Evolutionary conservation across 306 rosid genomes (phyloP).

Genomic region (Betula pendula): DNA sequence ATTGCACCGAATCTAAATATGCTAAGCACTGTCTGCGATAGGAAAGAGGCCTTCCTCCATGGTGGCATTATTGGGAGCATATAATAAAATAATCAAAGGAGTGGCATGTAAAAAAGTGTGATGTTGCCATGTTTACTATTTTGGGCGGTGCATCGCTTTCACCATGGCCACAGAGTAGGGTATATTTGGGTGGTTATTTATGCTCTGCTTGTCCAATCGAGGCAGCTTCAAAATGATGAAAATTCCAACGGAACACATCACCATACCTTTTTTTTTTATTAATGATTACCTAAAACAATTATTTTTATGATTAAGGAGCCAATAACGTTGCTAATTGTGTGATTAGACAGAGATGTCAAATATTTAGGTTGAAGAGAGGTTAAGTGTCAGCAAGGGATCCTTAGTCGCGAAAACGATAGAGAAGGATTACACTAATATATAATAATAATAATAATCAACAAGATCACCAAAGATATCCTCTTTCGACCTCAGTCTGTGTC

Average conservation of each 20-base stretch:
- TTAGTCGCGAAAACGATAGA: no score
- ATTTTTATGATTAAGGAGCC: slow-evolving; percentile 16
- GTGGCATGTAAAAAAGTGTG: slow-evolving; percentile 48
- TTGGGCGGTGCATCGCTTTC: slow-evolving; percentile 70
- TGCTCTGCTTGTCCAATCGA: slow-evolving; percentile 59
- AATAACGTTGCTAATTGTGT: slow-evolving; percentile 23
- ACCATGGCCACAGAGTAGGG: slow-evolving; percentile 35
- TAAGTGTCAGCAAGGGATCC: slow-evolving; percentile 24
- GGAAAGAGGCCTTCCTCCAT: slow-evolving; percentile 4
- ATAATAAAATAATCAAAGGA: slow-evolving; percentile 32
- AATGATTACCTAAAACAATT: no score
- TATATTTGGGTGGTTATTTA: slow-evolving; percentile 54
- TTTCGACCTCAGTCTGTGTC: no score
- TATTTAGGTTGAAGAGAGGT: slow-evolving; percentile 15
- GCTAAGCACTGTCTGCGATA: no score
- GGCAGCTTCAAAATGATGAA: slow-evolving; percentile 51
- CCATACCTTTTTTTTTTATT: no score
- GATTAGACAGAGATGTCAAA: slow-evolving; percentile 2
- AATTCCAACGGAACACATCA: slow-evolving; percentile 41
- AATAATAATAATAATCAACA: no score
- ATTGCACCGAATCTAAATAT: no score
- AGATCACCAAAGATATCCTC: no score
- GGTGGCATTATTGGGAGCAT: slow-evolving; percentile 39
- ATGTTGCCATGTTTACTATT: slow-evolving; percentile 56
- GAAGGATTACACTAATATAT: no score